Percentiles rank a stretch among this genome's conserved stretches.
These are phyloP conservation scores for Leersia perrieri DNA, from an alignment of 176 grass and related monocot species.

Conservation along the genomic window DNA sequence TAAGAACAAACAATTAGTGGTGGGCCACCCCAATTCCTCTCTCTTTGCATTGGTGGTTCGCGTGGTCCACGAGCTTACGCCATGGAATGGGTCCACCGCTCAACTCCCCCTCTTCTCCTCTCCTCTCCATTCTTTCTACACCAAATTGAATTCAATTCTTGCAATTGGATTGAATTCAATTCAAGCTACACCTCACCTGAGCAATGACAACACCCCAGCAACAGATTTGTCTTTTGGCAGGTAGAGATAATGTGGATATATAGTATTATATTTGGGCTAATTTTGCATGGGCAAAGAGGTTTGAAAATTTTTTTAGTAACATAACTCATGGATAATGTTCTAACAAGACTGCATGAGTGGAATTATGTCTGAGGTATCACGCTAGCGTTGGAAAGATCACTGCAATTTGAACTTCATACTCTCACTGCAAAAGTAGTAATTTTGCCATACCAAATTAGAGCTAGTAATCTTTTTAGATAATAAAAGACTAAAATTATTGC, in stretches of 20 bases:
- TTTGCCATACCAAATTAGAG: not conserved
- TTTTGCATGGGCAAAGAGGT: not conserved
- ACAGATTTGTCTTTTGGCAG: not conserved
- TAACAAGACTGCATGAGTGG: not conserved
- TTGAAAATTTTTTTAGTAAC: not conserved
- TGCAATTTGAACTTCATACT: not conserved
- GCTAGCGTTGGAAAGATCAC: too few species aligned
- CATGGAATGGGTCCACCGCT: conserved; percentile 42
- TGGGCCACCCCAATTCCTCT: conserved; percentile 2
- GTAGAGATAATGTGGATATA: not conserved
- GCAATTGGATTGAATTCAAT: not conserved
- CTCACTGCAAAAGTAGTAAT: not conserved
- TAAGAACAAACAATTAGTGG: conserved; percentile 39
- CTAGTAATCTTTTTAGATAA: not conserved
- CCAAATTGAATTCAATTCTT: conserved; percentile 21
- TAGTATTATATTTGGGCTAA: not conserved
- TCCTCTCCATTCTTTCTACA: conserved; percentile 19
- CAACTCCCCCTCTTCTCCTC: not conserved
- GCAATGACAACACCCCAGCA: not conserved
- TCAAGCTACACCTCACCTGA: conserved; percentile 1
- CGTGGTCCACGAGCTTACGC: conserved; percentile 45
- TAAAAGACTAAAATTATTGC: not conserved
- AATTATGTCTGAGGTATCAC: not conserved
- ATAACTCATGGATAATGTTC: not conserved
- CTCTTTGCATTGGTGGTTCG: conserved; percentile 22